Base-by-base conservation (phyloP, 1,139 yeast species). In the Taiozyma onychis region DNA sequence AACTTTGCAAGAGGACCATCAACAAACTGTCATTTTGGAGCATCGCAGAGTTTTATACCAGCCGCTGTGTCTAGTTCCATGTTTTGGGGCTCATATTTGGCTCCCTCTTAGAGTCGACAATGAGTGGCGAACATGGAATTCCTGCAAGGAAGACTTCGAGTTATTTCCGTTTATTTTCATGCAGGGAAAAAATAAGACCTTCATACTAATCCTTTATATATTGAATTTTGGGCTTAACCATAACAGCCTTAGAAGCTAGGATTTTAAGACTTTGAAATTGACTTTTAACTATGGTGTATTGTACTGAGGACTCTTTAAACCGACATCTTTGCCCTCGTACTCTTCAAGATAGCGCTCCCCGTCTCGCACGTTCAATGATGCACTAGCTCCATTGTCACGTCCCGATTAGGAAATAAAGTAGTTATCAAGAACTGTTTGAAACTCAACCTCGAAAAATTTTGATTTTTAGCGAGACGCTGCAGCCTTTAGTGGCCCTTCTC, bases 401-500 rank as follows among this genome's bases (percentile, higher is more conserved):
- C 52, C 48, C 48, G 43, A 50, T 44, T n/a, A 14, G 52, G 52
- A 4, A 46, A 34, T 24, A 46, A 44, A 14, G 26, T 21, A 44
- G 21, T 22, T 26, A 27, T 26, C 34, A 41, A 11, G 14, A 22
- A 16, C 18, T 26, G 11, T 21, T 22, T 45, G 16, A 37, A 37
- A 10, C 41, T 10, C 14, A 37, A 37, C 41, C n/a, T 37, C 41
- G 18, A 37, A 37, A 37, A 37, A 37, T 14, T 18, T 18, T 16
- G 14, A 14, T 18, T n/a, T 32, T 32, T 32, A 32, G 35, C 35
- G 35, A 13, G 35, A 6, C 8, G 35, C 7, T n/a, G 10, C 35
- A 32, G 14, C 16, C n/a, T 14, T 30, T 30, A 30, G 18, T n/a
- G 18, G 16, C 14, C 6, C 18, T 14, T 32, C 35, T 32, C 18